phyloP scores from a whole-genome alignment of 2,329 filamentous ascomycete species.

The Chalaropsis ovoidea region DNA sequence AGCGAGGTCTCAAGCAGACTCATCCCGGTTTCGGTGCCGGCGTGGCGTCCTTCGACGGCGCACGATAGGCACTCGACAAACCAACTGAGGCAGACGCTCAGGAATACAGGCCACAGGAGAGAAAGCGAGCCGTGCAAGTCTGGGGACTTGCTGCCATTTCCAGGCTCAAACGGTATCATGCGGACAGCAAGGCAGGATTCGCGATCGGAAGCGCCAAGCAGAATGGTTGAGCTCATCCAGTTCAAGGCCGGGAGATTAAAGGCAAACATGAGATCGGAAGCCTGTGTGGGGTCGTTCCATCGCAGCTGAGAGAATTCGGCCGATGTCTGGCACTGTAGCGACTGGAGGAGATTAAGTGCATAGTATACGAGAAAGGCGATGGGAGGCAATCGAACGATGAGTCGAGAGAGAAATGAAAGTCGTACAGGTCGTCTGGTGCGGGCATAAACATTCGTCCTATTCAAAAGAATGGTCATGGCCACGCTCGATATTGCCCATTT shows the following conservation, averaged over 20 bases:
- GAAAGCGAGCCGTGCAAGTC: conserved; percentile 68
- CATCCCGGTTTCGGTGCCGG: conserved; percentile 84
- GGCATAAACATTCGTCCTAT: conserved; percentile 87
- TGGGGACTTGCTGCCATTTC: conserved; percentile 35
- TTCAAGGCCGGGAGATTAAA: conserved; percentile 62
- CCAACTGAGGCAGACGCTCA: conserved; percentile 62
- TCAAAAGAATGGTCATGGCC: conserved; percentile 74
- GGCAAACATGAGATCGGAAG: conserved; percentile 58
- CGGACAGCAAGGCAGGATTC: conserved; percentile 63
- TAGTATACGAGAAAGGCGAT: conserved; percentile 61
- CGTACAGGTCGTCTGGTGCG: conserved; percentile 73
- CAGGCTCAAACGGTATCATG: conserved; percentile 49
- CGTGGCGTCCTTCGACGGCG: conserved; percentile 70
- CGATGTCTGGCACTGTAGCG: conserved; percentile 85
- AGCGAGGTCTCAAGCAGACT: conserved; percentile 93
- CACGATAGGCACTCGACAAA: conserved; percentile 83
- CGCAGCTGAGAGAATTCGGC: conserved; percentile 58
- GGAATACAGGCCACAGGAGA: conserved; percentile 63
- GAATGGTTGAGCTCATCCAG: conserved; percentile 56
- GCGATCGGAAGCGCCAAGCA: conserved; percentile 64
- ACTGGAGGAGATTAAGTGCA: conserved; percentile 61
- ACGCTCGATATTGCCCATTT: conserved; percentile 88
- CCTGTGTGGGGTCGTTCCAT: conserved; percentile 57
- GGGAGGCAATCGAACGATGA: conserved; percentile 60
- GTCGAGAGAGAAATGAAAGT: conserved; percentile 60